A percentile compares a stretch with the other conserved stretches of the same genome.
These are phyloP conservation scores for Flaveria trinervia DNA, from an alignment of 129 eudicot genomes.

Conservation along the genomic window DNA sequence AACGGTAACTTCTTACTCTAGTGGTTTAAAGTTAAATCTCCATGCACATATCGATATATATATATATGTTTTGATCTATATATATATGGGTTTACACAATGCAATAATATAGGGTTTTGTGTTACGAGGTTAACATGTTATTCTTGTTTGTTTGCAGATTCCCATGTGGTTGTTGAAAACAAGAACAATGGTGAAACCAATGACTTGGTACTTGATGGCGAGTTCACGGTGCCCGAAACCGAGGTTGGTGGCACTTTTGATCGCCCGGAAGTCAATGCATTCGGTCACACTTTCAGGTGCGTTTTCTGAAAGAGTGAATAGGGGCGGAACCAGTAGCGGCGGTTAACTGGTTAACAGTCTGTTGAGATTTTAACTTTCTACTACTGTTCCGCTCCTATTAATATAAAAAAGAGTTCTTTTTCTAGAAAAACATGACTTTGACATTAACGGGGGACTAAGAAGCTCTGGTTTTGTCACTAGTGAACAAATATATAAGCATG, in stretches of 20 bases:
- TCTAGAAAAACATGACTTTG: not conserved
- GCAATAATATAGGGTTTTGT: not conserved
- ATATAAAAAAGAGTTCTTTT: not conserved
- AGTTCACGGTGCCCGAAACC: slow-evolving; percentile 38
- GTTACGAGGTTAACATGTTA: not conserved
- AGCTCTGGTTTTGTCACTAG: too few relatives aligned
- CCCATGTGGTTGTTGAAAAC: slow-evolving; percentile 25
- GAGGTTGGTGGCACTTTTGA: slow-evolving; percentile 36
- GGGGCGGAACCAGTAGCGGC: too few relatives aligned
- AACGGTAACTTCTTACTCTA: not conserved
- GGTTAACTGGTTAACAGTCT: too few relatives aligned
- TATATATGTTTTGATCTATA: not conserved
- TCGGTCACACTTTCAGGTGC: slow-evolving; percentile 44
- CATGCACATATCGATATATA: not conserved
- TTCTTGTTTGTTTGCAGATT: not conserved
- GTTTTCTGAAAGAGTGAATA: not conserved
- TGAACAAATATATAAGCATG: too few relatives aligned
- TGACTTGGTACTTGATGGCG: slow-evolving; percentile 52
- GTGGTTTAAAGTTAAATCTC: not conserved
- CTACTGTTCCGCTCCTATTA: too few relatives aligned
- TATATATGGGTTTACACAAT: not conserved
- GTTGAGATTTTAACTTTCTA: too few relatives aligned
- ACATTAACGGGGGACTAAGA: too few relatives aligned
- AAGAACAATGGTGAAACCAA: slow-evolving; percentile 24
- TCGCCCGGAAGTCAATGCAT: not conserved